Base-by-base conservation (phyloP, 2,329 filamentous ascomycete genomes). In the Basipetospora chlamydospora region DNA sequence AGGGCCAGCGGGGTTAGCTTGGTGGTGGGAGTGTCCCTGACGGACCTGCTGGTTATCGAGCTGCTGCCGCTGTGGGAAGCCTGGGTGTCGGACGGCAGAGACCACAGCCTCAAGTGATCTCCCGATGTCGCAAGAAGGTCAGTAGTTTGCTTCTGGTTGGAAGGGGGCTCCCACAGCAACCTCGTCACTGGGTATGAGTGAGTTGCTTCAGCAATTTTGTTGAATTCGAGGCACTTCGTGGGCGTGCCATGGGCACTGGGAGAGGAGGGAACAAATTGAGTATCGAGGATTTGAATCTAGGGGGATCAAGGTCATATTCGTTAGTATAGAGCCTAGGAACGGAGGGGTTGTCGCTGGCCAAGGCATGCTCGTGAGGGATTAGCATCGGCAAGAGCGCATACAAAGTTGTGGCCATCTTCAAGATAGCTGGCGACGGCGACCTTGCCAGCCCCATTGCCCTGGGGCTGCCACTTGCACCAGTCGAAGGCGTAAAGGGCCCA, bases 351-450 rank as follows among this genome's bases (percentile, higher is more conserved):
- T n/a, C n/a, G n/a, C n/a, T n/a, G n/a, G n/a, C n/a, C 30, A 47
- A 44, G 49, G 44, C 28, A 29, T 28, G 26, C 36, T 26, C 13
- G 17, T 38, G 21, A n/a, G 22, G 17, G 29, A 22, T 4, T 4
- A 12, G 15, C 11, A n/a, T n/a, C n/a, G n/a, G n/a, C n/a, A n/a
- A n/a, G n/a, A n/a, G n/a, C 16, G 21, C 73, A 49, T 64, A 94
- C 86, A 65, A 92, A 98, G 55, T 98, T 98, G 61, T 98, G 90
- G 5, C 87, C 88, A 58, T 98, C 90, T 60, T 98, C 90, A 35
- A 96, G 63, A 55, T 96, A 96, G 62, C 90, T 98, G 41, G 88
- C 90, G 26, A 98, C 70, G 10, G 90, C 90, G 47, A 98, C 72
- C 59, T 96, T 96, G 26, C 90, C 90, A 3, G 84, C 85, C 43